Evolutionary conservation across 768 basidiomycete species (phyloP), one percentile per base, ranked within the genome.

Genomic region (Tricholoma sp.): DNA sequence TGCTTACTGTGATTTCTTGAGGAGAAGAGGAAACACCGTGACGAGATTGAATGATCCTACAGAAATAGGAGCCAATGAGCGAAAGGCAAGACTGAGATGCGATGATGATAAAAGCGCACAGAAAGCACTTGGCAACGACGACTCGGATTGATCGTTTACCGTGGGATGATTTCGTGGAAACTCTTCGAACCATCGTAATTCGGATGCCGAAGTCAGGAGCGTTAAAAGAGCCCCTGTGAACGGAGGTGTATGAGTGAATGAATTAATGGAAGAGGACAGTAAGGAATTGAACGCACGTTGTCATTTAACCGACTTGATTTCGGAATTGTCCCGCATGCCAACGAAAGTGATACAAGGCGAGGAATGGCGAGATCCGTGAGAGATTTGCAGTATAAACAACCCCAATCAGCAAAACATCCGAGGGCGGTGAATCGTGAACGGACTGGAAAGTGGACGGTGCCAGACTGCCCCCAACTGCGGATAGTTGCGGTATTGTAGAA

Each of bases 21-120:
- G 91, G 13, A 92, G 70, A 15, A 92, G 68, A 3, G 88, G 89
- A 57, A 92, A 84, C 9, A 91, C 84, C n/a, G n/a, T n/a, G n/a
- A n/a, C n/a, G 49, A 92, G 78, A 65, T 91, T 91, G 72, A 92
- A 92, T 24, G 92, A 65, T 0, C 81, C 78, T 74, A 55, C 20
- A 18, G 24, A 48, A 32, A 42, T 42, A 17, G 57, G 39, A n/a
- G 3, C 36, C 2, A 33, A 8, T 41, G 28, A 37, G 15, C n/a
- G 17, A 17, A 39, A 39, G 9, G 39, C 2, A 6, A 39, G 28
- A 32, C 29, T 69, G 61, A n/a, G n/a, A n/a, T n/a, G n/a, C n/a
- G n/a, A n/a, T 48, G 72, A 70, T 45, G 12, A 20, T 4, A 37
- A 53, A 37, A 15, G 70, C 76, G 52, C 55, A 86, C 85, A 90